Conservation (phyloP, 306 rosid species). For the Quercus mongolica region DNA sequence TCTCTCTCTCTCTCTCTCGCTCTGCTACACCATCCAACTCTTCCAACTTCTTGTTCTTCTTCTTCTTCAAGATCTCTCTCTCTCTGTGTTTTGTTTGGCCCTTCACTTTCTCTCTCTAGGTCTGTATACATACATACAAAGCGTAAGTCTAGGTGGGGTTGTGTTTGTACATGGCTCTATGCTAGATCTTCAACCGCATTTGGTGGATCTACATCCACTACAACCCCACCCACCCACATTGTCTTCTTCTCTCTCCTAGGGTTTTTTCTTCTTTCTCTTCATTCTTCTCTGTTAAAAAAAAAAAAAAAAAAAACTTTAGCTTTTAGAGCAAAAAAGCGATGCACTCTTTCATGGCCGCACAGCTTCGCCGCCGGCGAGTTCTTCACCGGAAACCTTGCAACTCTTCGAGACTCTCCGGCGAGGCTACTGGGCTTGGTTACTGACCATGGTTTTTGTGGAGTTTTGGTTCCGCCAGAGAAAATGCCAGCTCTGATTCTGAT, state of each 20-base stretch:
- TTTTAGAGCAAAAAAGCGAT: slow-evolving; percentile 9
- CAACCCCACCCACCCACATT: slow-evolving; percentile 36
- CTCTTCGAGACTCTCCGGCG: slow-evolving; percentile 18
- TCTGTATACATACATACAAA: background rate
- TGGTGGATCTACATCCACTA: slow-evolving; percentile 70
- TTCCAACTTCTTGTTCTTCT: slow-evolving; percentile 3
- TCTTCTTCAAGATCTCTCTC: slow-evolving; percentile 14
- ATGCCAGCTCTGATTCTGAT: slow-evolving; percentile 51
- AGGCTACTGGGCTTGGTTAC: slow-evolving; percentile 20
- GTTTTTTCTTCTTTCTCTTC: slow-evolving; percentile 19
- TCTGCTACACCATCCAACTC: background rate
- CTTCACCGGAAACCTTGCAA: slow-evolving; percentile 17
- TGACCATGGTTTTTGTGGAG: slow-evolving; percentile 40
- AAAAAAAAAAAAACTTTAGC: too few relatives aligned
- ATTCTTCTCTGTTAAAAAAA: background rate
- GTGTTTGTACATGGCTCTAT: background rate
- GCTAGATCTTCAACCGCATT: slow-evolving; percentile 43
- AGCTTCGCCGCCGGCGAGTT: slow-evolving; percentile 20
- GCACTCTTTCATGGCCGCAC: slow-evolving; percentile 21
- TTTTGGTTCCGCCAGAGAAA: slow-evolving; percentile 35
- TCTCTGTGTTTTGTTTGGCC: too few relatives aligned
- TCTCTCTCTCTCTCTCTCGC: slow-evolving; percentile 1
- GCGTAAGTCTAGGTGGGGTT: too few relatives aligned
- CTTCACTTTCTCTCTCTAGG: background rate
- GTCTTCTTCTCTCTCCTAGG: slow-evolving; percentile 53